Evolutionary conservation across 1,284 basidiomycete genomes (phyloP).

Genomic region (Thelephora terrestris): DNA sequence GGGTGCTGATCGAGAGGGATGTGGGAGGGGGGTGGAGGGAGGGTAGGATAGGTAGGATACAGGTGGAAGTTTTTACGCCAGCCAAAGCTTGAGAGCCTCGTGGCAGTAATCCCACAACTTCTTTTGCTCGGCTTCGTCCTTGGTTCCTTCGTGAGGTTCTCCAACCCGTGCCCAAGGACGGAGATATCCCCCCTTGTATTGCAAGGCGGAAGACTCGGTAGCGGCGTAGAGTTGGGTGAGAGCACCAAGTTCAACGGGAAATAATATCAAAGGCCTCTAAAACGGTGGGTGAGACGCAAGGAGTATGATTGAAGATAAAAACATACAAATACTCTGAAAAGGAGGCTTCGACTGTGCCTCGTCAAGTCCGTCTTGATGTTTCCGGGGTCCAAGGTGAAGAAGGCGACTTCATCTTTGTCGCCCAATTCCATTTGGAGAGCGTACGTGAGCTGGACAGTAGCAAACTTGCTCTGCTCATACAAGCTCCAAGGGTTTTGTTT

Average conservation of each 20-base stretch:
- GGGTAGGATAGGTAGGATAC: too few relatives aligned
- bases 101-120: constrained; percentile 4
- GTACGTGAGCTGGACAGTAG: background rate
- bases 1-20: too few relatives aligned
- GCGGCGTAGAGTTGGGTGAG: background rate
- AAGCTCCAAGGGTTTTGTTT: background rate
- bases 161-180: constrained; percentile 4
- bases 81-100: background rate
- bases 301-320: background rate
- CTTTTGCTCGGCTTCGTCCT: constrained; percentile 1
- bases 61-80: background rate
- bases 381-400: background rate
- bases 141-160: constrained; percentile 2
- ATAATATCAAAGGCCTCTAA: background rate
- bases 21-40: too few relatives aligned
- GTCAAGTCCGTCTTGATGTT: constrained; percentile 1
- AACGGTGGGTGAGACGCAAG: background rate
- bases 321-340: too few relatives aligned
- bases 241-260: background rate
- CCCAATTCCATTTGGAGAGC: background rate
- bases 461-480: background rate
- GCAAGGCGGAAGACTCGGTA: background rate
- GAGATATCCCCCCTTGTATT: background rate
- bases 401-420: too few relatives aligned
- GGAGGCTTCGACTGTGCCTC: background rate